Conservation (phyloP, 1,139 yeast genomes). For the Scheffersomyces cryptocercus region DNA sequence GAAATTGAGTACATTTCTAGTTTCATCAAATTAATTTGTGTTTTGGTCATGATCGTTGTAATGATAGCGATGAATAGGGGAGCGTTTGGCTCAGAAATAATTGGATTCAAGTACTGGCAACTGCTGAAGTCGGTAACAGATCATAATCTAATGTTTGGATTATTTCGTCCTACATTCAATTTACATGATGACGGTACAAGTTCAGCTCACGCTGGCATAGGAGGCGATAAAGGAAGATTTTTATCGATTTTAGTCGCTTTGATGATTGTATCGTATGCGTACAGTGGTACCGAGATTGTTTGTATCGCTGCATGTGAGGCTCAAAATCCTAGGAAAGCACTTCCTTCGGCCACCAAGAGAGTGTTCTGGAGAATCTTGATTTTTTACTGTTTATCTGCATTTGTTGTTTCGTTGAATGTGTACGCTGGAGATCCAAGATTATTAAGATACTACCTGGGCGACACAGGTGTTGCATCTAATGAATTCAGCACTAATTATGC, state of each 20-base stretch:
- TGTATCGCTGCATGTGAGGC: slow-evolving; percentile 88
- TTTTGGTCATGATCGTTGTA: slow-evolving; percentile 57
- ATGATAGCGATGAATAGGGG: slow-evolving; percentile 64
- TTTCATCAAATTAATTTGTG: slow-evolving; percentile 56
- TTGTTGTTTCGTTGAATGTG: slow-evolving; percentile 68
- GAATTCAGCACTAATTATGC: slow-evolving; percentile 32
- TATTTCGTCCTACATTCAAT: slow-evolving; percentile 71
- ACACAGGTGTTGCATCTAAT: slow-evolving; percentile 27
- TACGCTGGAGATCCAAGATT: slow-evolving; percentile 77
- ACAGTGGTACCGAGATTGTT: slow-evolving; percentile 80
- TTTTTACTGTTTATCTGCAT: slow-evolving; percentile 69
- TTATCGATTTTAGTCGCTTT: slow-evolving; percentile 65
- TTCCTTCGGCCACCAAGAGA: slow-evolving; percentile 75
- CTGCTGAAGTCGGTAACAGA: slow-evolving; percentile 49
- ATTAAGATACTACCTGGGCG: slow-evolving; percentile 49
- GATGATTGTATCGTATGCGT: slow-evolving; percentile 68
- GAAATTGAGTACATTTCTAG: slow-evolving; percentile 71
- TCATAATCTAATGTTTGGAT: slow-evolving; percentile 59
- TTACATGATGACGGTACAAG: slow-evolving; percentile 53
- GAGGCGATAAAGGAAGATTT: slow-evolving; percentile 65
- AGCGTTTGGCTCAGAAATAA: slow-evolving; percentile 43
- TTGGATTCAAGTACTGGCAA: slow-evolving; percentile 74
- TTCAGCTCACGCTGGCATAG: slow-evolving; percentile 48
- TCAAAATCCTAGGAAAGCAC: slow-evolving; percentile 72
- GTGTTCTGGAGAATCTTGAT: slow-evolving; percentile 73